Conservation (phyloP, 805 yeast genomes). For the Metschnikowia similis region DNA sequence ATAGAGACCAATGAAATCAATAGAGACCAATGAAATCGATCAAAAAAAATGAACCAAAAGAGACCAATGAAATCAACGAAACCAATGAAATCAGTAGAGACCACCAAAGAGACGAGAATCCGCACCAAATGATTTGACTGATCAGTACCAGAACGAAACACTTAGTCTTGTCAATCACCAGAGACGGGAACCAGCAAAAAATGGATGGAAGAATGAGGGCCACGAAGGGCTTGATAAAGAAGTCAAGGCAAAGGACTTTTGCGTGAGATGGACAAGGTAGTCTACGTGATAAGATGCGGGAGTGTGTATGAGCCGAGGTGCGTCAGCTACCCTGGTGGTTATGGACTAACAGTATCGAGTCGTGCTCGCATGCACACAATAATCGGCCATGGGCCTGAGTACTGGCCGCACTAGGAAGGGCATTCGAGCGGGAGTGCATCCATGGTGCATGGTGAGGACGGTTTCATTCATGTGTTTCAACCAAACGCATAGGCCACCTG, state of each 20-base stretch:
- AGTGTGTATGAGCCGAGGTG: not conserved
- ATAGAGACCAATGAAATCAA: too few relatives aligned
- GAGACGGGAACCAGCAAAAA: not conserved
- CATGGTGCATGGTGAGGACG: not conserved
- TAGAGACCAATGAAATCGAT: too few relatives aligned
- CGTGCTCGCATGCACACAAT: slow-evolving; percentile 1
- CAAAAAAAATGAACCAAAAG: too few relatives aligned
- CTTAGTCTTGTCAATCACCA: not conserved
- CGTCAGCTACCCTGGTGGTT: slow-evolving; percentile 4
- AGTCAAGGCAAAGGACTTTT: not conserved
- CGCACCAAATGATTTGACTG: too few relatives aligned
- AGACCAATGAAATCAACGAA: too few relatives aligned
- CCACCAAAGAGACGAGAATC: too few relatives aligned
- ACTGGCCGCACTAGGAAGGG: not conserved
- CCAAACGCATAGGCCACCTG: not conserved
- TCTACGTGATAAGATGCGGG: slow-evolving; percentile 2
- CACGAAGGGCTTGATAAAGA: not conserved
- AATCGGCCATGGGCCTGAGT: not conserved
- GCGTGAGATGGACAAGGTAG: not conserved
- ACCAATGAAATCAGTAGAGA: too few relatives aligned
- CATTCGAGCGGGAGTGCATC: not conserved
- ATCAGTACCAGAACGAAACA: too few relatives aligned
- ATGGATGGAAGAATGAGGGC: not conserved
- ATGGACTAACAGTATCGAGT: not conserved
- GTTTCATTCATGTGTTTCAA: not conserved